Base-by-base conservation (phyloP, 805 yeast species). In the Nakazawaea molendinolei region DNA sequence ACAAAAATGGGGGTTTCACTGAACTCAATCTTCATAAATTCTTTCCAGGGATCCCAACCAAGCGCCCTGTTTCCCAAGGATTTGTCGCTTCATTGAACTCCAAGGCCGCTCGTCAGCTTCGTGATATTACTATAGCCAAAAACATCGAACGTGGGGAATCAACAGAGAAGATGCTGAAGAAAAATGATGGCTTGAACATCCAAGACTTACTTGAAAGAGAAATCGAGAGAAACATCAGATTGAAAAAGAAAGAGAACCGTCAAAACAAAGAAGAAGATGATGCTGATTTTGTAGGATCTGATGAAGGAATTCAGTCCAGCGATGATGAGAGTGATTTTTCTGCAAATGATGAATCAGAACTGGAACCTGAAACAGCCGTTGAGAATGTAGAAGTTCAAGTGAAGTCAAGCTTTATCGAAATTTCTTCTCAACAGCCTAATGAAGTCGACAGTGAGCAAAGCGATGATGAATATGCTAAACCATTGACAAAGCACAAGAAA, bases 291-390 rank as follows among this genome's bases (percentile, higher is more conserved):
- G 42, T 29, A 9, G 33, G 42, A 21, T 51, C 50, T 8, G 50
- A 47, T 3, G 56, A 45, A 8, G 46, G 38, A 12, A 10, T 12
- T 19, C 54, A 51, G 10, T 48, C 44, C 18, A 58, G 53, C 31
- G 58, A 51, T 10, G 58, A 56, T 20, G 54, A 46, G n/a, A 51
- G 51, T 36, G 58, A 53, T 27, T 44, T 41, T 16, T 48, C 50
- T 3, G 53, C 44, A 27, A 31, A 23, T 16, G 53, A 43, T 8
- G 54, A 45, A 10, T 45, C 38, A 17, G 42, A 44, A 34, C 44
- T 39, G 23, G 34, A 38, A 10, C 39, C 38, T n/a, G 42, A 40
- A 27, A 43, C 37, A 5, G 53, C 45, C 5, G 56, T 39, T 2
- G 56, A 47, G 9, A 43, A 27, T 5, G 52, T 46, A 5, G 54